Percentiles rank a stretch among this genome's conserved stretches.
Conservation (phyloP, 176 grass and related monocot species). For the Carex scoparia region DNA sequence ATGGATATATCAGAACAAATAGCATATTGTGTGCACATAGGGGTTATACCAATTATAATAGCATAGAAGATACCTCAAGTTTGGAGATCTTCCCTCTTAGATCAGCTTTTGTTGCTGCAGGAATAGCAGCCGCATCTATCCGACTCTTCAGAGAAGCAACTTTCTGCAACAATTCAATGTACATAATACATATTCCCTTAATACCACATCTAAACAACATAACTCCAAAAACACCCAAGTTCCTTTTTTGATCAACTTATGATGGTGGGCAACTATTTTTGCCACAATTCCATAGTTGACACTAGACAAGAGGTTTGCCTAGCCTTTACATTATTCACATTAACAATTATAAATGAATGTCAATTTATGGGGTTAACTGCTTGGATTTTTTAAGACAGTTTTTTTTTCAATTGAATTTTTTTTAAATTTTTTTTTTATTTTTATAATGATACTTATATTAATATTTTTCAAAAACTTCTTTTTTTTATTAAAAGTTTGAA, state of each 20-base stretch:
- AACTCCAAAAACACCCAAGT: not conserved
- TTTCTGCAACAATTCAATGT: conserved; percentile 49
- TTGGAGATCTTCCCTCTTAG: conserved; percentile 64
- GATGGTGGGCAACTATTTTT: not conserved
- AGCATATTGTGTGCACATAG: not conserved
- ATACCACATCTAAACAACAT: conserved; percentile 7
- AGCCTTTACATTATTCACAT: too few species aligned
- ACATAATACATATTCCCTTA: conserved; percentile 11
- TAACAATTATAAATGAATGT: too few species aligned
- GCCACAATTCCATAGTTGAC: not conserved
- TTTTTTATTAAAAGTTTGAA: too few species aligned
- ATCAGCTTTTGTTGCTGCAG: conserved; percentile 80
- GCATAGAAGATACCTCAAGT: conserved; percentile 52
- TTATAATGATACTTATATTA: too few species aligned
- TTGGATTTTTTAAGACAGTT: too few species aligned
- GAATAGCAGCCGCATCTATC: conserved; percentile 74
- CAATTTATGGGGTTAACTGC: too few species aligned
- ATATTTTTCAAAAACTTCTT: too few species aligned
- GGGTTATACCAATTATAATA: not conserved
- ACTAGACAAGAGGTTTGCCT: not conserved
- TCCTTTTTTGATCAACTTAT: not conserved
- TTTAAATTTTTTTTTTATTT: too few species aligned
- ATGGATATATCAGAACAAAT: conserved; percentile 3
- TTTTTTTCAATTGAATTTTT: too few species aligned
- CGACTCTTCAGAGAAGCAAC: conserved; percentile 71